Evolutionary conservation across 2,329 filamentous ascomycete species (phyloP).

Genomic region (Talaromyces funiculosus): DNA sequence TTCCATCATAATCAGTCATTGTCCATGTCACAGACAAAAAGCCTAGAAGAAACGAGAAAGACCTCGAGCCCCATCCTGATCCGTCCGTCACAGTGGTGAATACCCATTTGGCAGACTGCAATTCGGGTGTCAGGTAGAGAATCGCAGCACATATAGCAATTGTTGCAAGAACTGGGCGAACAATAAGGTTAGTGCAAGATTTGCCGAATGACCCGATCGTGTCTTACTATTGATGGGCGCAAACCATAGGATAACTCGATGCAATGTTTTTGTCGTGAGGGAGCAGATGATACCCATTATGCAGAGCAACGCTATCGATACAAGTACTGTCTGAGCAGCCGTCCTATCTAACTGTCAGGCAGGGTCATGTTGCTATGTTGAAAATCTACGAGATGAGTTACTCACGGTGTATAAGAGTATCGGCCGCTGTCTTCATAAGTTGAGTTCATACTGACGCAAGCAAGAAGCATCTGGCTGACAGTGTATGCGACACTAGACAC

Average conservation of each 20-base stretch:
- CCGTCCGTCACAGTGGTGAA: conserved; percentile 57
- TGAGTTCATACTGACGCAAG: conserved; percentile 58
- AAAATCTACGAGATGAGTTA: conserved; percentile 1
- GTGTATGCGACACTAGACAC: conserved; percentile 59
- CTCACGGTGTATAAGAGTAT: conserved; percentile 55
- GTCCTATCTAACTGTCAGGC: conserved; percentile 37
- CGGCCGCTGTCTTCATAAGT: conserved; percentile 40
- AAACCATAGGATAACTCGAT: conserved; percentile 59
- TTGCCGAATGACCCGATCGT: neutral
- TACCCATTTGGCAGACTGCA: conserved; percentile 55
- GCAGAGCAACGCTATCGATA: conserved; percentile 52
- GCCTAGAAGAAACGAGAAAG: conserved; percentile 58
- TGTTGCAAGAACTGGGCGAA: conserved; percentile 48
- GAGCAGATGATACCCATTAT: conserved; percentile 58
- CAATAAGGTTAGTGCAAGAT: neutral
- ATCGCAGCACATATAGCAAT: conserved; percentile 56
- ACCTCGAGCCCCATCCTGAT: conserved; percentile 57
- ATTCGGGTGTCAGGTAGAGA: conserved; percentile 54
- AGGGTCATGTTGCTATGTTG: conserved; percentile 7
- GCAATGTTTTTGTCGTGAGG: conserved; percentile 54
- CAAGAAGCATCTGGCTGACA: conserved; percentile 59
- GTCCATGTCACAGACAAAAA: conserved; percentile 45
- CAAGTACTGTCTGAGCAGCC: conserved; percentile 53
- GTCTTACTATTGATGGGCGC: conserved; percentile 57
- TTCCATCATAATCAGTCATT: conserved; percentile 66